These are phyloP conservation scores for Penicillium coffeae DNA, from an alignment of 495 filamentous ascomycete genomes.

Conservation along the genomic window DNA sequence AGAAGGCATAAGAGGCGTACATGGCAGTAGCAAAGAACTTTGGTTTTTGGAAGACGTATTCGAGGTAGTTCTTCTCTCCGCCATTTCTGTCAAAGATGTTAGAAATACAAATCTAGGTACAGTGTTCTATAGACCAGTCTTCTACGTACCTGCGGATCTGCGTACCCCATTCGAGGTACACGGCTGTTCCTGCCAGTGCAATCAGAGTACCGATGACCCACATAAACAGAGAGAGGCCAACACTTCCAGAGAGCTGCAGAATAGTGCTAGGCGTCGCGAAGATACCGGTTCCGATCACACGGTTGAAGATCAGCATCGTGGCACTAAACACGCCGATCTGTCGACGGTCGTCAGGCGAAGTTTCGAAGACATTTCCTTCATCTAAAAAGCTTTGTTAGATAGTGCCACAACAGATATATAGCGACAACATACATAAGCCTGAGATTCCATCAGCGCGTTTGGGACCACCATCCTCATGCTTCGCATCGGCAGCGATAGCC, in stretches of 20 bases:
- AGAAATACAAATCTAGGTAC: too few relatives aligned
- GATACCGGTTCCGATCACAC: conserved; percentile 65
- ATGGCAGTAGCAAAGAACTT: conserved; percentile 63
- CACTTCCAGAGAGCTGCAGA: conserved; percentile 48
- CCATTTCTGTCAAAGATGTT: too few relatives aligned
- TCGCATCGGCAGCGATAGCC: conserved; percentile 16
- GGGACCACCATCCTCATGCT: conserved; percentile 23
- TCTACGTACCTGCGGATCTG: conserved; percentile 41
- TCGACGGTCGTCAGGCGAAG: conserved; percentile 59
- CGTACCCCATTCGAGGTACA: conserved; percentile 54
- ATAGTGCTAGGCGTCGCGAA: conserved; percentile 60
- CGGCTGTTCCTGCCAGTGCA: conserved; percentile 46
- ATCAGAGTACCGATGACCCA: conserved; percentile 52
- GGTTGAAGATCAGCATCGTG: conserved; percentile 60
- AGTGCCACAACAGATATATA: too few relatives aligned
- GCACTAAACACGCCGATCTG: conserved; percentile 59
- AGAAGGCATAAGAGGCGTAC: conserved; percentile 55
- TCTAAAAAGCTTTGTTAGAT: conserved; percentile 16
- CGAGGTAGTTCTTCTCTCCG: conserved; percentile 69
- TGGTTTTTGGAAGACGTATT: conserved; percentile 61
- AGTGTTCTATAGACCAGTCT: too few relatives aligned
- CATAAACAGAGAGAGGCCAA: conserved; percentile 50
- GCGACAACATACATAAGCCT: conserved; percentile 29
- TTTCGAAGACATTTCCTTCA: conserved; percentile 54
- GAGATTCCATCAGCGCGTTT: conserved; percentile 33